These are phyloP conservation scores for Colletotrichum tofieldiae DNA, from an alignment of 2,329 filamentous ascomycete species.

Conservation along the genomic window DNA sequence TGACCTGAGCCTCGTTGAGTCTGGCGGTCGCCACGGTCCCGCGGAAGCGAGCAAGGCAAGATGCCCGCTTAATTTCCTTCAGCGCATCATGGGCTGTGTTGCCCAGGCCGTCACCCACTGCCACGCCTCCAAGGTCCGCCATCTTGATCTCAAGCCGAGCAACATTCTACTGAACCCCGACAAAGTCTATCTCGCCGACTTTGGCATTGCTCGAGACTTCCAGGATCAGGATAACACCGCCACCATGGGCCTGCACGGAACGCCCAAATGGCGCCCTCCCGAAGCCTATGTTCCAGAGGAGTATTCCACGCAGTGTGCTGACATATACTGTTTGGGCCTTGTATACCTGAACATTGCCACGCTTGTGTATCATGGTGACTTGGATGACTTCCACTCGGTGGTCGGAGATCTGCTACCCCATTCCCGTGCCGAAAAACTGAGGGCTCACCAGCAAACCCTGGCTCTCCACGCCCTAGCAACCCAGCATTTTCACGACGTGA, in stretches of 20 bases:
- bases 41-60: conserved; percentile 35
- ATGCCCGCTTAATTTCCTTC: conserved; percentile 60
- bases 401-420: conserved; percentile 50
- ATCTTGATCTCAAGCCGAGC: conserved; percentile 64
- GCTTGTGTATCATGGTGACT: conserved; percentile 57
- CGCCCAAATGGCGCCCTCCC: conserved; percentile 62
- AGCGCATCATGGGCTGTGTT: conserved; percentile 61
- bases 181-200: conserved; percentile 64
- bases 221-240: conserved; percentile 61
- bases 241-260: conserved; percentile 59
- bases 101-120: conserved; percentile 60
- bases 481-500: conserved; percentile 55
- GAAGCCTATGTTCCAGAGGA: conserved; percentile 57
- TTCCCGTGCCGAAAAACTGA: conserved; percentile 54
- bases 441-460: conserved; percentile 53
- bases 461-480: conserved; percentile 54
- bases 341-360: conserved; percentile 63
- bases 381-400: conserved; percentile 55
- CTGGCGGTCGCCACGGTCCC: conserved; percentile 40
- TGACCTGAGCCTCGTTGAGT: conserved; percentile 55
- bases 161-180: conserved; percentile 63
- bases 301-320: conserved; percentile 63
- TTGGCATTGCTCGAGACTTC: conserved; percentile 65
- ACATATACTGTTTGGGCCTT: conserved; percentile 65
- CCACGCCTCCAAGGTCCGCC: conserved; percentile 59